Percentiles rank a stretch among this genome's conserved stretches.
These are phyloP conservation scores for Neofusicoccum cordaticola DNA, from an alignment of 2,329 filamentous ascomycete genomes.

Conservation along the genomic window DNA sequence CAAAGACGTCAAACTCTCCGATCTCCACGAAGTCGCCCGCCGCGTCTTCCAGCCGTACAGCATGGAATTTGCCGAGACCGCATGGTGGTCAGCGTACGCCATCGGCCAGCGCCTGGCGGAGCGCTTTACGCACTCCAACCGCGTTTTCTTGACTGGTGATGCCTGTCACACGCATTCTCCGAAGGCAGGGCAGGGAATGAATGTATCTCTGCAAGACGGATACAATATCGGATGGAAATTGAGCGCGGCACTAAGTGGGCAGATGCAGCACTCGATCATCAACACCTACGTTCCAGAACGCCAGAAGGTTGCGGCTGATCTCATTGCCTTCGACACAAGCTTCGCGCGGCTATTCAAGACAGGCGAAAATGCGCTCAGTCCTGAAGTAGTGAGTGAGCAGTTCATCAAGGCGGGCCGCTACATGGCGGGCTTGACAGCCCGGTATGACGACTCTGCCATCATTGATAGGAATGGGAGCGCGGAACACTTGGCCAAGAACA, in stretches of 20 bases:
- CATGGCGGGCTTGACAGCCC: conserved; percentile 58
- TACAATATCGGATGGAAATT: conserved; percentile 61
- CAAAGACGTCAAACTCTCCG: conserved; percentile 51
- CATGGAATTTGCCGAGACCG: conserved; percentile 45
- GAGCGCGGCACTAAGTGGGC: conserved; percentile 39
- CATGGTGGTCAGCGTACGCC: conserved; percentile 70
- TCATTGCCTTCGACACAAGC: conserved; percentile 60
- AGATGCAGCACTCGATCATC: conserved; percentile 45
- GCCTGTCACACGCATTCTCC: conserved; percentile 68
- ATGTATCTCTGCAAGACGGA: conserved; percentile 58
- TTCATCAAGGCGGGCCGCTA: conserved; percentile 59
- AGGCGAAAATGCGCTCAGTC: conserved; percentile 36
- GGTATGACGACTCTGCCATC: conserved; percentile 53
- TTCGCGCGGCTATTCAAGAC: conserved; percentile 51
- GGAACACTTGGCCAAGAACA: conserved; percentile 36
- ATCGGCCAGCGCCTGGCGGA: conserved; percentile 70
- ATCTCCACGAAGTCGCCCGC: conserved; percentile 48
- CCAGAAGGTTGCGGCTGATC: conserved; percentile 42
- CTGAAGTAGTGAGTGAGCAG: conserved; percentile 53
- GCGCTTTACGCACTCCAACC: conserved; percentile 62
- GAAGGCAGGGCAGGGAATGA: conserved; percentile 68
- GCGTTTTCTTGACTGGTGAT: conserved; percentile 69
- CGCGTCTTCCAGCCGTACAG: conserved; percentile 50
- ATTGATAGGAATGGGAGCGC: conserved; percentile 37
- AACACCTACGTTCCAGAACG: conserved; percentile 63